Evolutionary conservation across 1,284 basidiomycete species (phyloP).

Genomic region (Phellopilus nigrolimitatus): DNA sequence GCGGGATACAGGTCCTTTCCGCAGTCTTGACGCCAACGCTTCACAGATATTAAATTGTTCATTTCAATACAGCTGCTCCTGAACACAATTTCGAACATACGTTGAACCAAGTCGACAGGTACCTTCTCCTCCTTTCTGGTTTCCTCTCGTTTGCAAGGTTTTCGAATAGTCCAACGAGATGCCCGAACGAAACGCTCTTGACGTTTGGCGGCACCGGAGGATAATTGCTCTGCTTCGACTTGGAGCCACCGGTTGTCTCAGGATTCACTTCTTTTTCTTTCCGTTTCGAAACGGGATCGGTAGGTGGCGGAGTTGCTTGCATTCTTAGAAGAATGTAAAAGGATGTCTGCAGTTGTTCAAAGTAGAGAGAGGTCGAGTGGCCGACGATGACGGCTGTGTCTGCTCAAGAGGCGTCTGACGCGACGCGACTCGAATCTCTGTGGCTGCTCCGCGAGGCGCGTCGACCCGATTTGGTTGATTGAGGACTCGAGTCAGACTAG

Average conservation of each 20-base stretch:
- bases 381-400: too few species aligned
- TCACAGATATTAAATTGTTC: constrained; percentile 10
- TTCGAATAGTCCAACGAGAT: constrained; percentile 63
- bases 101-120: constrained; percentile 67
- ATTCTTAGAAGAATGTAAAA: constrained; percentile 38
- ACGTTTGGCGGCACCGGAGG: constrained; percentile 56
- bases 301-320: constrained; percentile 12
- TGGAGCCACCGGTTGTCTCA: neutral
- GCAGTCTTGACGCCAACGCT: constrained; percentile 76
- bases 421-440: neutral
- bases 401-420: neutral
- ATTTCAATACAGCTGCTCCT: neutral
- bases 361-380: neutral
- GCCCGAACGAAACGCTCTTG: constrained; percentile 62
- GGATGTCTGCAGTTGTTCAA: neutral
- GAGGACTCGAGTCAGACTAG: neutral
- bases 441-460: neutral
- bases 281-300: constrained; percentile 43
- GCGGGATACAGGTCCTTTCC: constrained; percentile 74
- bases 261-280: neutral
- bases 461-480: too few species aligned
- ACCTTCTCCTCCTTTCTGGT: constrained; percentile 59
- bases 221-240: constrained; percentile 28
- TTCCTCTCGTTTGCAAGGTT: constrained; percentile 64
- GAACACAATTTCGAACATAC: constrained; percentile 41